phyloP scores from a whole-genome alignment of 2,329 filamentous ascomycete genomes.

The Penicillium nordicum region DNA sequence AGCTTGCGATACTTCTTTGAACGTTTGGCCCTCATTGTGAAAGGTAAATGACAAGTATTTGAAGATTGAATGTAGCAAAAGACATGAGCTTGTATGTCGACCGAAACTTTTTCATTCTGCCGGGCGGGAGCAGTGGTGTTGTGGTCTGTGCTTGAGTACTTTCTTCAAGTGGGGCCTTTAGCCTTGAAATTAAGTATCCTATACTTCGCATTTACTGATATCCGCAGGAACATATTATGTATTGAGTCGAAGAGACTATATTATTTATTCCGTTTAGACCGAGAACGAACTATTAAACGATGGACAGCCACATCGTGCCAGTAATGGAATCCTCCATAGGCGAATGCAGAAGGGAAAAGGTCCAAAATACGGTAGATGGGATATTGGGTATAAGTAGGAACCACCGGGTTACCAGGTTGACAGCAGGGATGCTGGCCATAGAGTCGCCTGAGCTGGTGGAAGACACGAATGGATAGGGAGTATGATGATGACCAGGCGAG shows the following conservation, averaged over 20 bases:
- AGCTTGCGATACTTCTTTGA: slow-evolving; percentile 80
- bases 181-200: not conserved
- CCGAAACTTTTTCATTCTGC: slow-evolving; percentile 38
- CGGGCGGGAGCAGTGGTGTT: slow-evolving; percentile 28
- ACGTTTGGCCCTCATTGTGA: slow-evolving; percentile 64
- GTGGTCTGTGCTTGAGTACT: slow-evolving; percentile 27
- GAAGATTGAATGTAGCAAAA: slow-evolving; percentile 9
- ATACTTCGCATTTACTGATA: not conserved
- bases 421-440: not conserved
- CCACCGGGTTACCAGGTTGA: not conserved
- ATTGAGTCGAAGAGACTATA: not conserved
- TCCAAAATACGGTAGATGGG: not conserved
- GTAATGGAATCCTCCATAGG: not conserved
- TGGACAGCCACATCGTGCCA: not conserved
- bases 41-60: slow-evolving; percentile 7
- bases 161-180: not conserved
- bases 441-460: not conserved
- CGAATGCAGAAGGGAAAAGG: not conserved
- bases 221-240: not conserved
- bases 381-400: not conserved
- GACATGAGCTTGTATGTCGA: slow-evolving; percentile 12
- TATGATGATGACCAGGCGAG: not conserved
- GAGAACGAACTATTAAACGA: not conserved
- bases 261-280: not conserved
- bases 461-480: not conserved